Percentiles rank a stretch among this genome's conserved stretches.
Conservation (phyloP, 345 rosid genomes). For the Brassica cretica region DNA sequence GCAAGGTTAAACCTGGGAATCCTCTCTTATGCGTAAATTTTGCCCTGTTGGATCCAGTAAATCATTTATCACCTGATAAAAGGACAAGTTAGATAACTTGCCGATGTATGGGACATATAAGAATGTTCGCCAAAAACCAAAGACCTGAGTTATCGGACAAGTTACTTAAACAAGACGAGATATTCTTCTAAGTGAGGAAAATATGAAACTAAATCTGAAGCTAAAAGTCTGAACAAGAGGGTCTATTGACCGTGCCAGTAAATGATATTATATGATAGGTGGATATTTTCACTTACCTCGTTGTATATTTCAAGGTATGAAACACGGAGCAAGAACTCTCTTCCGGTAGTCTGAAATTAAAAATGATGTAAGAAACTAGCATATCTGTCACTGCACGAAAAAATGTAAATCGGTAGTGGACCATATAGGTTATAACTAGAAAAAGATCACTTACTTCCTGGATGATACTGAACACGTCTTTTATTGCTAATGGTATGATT, state of each 20-base stretch:
- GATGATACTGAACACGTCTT: slow-evolving; percentile 95
- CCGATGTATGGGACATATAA: slow-evolving; percentile 3
- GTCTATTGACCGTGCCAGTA: background rate
- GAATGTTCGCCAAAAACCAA: background rate
- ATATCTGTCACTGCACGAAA: background rate
- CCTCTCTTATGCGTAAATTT: slow-evolving; percentile 98
- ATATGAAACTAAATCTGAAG: background rate
- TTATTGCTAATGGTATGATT: slow-evolving; percentile 94
- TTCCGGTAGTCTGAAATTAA: slow-evolving; percentile 86
- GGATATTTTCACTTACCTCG: slow-evolving; percentile 60
- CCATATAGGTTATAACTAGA: background rate
- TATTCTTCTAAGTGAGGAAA: background rate
- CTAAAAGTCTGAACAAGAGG: slow-evolving; percentile 16
- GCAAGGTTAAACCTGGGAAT: slow-evolving; percentile 71
- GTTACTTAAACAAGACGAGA: slow-evolving; percentile 15
- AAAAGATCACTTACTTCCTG: slow-evolving; percentile 76
- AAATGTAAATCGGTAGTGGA: slow-evolving; percentile 16
- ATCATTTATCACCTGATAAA: slow-evolving; percentile 94
- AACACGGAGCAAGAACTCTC: slow-evolving; percentile 95
- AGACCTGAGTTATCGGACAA: slow-evolving; percentile 3
- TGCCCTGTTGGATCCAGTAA: slow-evolving; percentile 98
- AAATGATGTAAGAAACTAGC: slow-evolving; percentile 21
- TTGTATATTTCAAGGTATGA: slow-evolving; percentile 99
- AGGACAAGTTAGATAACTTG: slow-evolving; percentile 29
- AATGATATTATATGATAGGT: slow-evolving; percentile 15